Conservation (phyloP, 2,329 filamentous ascomycete genomes). For the Rosellinia necatrix region DNA sequence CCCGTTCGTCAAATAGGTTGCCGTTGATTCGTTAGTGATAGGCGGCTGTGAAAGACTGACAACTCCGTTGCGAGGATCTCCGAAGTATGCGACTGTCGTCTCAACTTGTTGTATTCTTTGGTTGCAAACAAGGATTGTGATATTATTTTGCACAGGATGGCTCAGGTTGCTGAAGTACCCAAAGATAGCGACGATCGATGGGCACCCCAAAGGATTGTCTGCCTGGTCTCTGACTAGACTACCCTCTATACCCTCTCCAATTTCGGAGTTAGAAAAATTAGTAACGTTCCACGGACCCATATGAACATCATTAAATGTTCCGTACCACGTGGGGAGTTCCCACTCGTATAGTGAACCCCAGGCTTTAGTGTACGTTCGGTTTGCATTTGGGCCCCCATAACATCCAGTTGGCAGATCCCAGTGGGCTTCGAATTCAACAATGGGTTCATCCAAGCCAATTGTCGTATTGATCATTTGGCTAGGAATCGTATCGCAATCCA, state of each 20-base stretch:
- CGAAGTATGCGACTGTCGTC: not conserved
- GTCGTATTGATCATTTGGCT: not conserved
- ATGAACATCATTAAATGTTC: not conserved
- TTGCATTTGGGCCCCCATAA: not conserved
- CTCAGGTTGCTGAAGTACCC: not conserved
- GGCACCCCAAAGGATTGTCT: not conserved
- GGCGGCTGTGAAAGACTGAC: not conserved
- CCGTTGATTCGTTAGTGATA: not conserved
- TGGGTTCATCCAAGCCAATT: not conserved
- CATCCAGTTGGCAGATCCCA: not conserved
- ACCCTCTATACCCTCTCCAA: too few relatives aligned
- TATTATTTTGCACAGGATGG: not conserved
- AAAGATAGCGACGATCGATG: not conserved
- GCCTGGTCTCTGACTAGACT: too few relatives aligned
- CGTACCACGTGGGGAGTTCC: not conserved
- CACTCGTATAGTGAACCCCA: not conserved
- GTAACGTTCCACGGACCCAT: not conserved
- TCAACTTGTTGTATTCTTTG: not conserved
- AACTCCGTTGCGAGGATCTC: not conserved
- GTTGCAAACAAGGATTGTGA: not conserved
- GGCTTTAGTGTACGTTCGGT: not conserved
- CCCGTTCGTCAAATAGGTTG: not conserved
- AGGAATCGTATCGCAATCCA: not conserved
- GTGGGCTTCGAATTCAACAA: not conserved
- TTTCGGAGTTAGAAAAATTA: not conserved